A percentile compares a stretch with the other conserved stretches of the same genome.
These are phyloP conservation scores for Kuraishia hungarica DNA, from an alignment of 805 yeast species.

Conservation along the genomic window DNA sequence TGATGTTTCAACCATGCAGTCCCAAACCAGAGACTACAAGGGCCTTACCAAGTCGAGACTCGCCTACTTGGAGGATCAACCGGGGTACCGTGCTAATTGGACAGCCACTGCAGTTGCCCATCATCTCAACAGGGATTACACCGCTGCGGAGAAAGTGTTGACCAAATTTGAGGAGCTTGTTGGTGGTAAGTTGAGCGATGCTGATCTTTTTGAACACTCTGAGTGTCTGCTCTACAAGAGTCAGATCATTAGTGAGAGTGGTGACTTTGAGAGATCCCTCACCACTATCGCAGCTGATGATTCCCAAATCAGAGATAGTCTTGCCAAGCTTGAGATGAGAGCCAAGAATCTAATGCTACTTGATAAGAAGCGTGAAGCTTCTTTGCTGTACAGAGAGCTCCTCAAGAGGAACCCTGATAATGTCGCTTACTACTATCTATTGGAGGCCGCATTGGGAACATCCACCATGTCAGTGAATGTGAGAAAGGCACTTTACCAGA, in stretches of 20 bases:
- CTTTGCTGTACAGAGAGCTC: slow-evolving; percentile 55
- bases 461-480: slow-evolving; percentile 32
- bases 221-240: slow-evolving; percentile 75
- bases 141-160: slow-evolving; percentile 64
- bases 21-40: slow-evolving; percentile 71
- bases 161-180: slow-evolving; percentile 69
- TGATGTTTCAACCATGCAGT: slow-evolving; percentile 72
- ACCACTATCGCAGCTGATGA: slow-evolving; percentile 38
- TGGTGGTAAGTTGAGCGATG: slow-evolving; percentile 55
- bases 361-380: slow-evolving; percentile 55
- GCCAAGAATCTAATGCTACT: slow-evolving; percentile 57
- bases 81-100: slow-evolving; percentile 89
- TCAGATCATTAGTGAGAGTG: slow-evolving; percentile 51
- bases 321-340: slow-evolving; percentile 53
- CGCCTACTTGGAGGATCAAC: slow-evolving; percentile 57
- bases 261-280: slow-evolving; percentile 58
- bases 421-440: slow-evolving; percentile 48
- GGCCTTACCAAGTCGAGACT: slow-evolving; percentile 56
- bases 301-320: slow-evolving; percentile 40
- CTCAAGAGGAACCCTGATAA: slow-evolving; percentile 85
- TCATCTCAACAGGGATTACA: slow-evolving; percentile 60
- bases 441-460: slow-evolving; percentile 60
- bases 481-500: slow-evolving; percentile 55
- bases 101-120: slow-evolving; percentile 82
- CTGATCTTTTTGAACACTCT: slow-evolving; percentile 68